Evolutionary conservation across 148 eudicot genomes (phyloP).

Genomic region (Rheum nobile): DNA sequence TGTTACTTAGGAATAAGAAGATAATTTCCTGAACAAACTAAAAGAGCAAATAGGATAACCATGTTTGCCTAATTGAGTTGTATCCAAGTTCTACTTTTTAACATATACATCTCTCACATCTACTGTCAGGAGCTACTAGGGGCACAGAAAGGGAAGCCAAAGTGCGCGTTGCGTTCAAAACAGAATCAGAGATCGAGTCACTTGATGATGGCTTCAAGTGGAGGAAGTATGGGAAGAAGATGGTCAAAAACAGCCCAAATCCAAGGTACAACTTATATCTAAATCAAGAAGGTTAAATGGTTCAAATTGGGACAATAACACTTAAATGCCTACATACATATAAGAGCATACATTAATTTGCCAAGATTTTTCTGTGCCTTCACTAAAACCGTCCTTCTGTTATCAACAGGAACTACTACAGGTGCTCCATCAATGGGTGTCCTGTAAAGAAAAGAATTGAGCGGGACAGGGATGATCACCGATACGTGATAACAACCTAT

Average conservation of each 20-base stretch:
- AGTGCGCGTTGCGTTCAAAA: conserved; percentile 50
- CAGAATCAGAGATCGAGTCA: conserved; percentile 46
- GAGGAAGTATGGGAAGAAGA: conserved; percentile 80
- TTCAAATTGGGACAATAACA: background rate
- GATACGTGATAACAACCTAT: conserved; percentile 56
- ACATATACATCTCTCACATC: background rate
- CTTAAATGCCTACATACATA: too few species aligned
- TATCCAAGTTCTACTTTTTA: background rate
- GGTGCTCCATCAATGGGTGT: conserved; percentile 47
- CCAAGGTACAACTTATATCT: conserved; percentile 40
- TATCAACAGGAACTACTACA: conserved; percentile 49
- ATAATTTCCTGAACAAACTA: background rate
- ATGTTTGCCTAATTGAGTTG: background rate
- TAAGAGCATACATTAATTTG: background rate
- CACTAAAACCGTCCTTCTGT: background rate
- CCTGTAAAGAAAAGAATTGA: conserved; percentile 59
- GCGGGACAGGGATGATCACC: conserved; percentile 45
- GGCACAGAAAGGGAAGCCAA: conserved; percentile 23
- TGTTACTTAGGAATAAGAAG: background rate
- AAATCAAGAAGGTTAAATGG: background rate
- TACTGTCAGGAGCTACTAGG: conserved; percentile 8
- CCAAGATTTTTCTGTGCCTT: background rate
- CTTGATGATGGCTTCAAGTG: conserved; percentile 73
- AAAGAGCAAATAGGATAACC: background rate
- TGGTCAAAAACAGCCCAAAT: conserved; percentile 71